Evolutionary conservation across 164 flowering plant species (phyloP), one percentile per base, ranked within the genome.

Genomic region (Vitis cinerea): DNA sequence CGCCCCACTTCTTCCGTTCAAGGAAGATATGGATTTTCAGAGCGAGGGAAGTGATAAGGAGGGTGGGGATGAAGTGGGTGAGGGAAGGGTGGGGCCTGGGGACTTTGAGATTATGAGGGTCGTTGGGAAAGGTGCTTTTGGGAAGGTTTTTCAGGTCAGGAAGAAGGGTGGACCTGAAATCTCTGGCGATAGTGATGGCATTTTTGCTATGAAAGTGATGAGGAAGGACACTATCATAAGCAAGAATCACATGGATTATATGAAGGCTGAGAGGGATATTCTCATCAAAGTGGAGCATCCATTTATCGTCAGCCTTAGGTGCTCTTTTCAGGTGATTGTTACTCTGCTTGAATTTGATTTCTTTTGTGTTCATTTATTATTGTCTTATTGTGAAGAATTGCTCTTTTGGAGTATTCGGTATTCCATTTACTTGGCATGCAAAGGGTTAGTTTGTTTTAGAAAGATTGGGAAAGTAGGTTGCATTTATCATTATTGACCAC

Each of bases 241-340:
- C 84, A 94, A 89, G 84, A 94, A 94, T 66, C 99, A 92, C 79
- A 92, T 88, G 0, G 97, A 91, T 81, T 94, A 94, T 71, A 94
- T 92, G 99, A 92, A 80, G 67, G 96, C 97, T 50, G 97, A 92
- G 87, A 87, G 99, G 77, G 95, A 94, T 78, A 94, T 94, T 71
- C 86, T 92, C 17, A 91, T 97, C n/a, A 90, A 89, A 71, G 87
- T 94, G n/a, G 88, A 76, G 44, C 97, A 94, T 68, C 98, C 99
- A 5, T 94, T 92, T 48, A 83, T 94, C 66, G 97, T 94, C 55
- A 97, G 81, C 77, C 98, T 94, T 63, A 75, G 94, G 14, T 92
- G 86, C 78, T 94, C 99, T 30, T 94, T 94, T 72, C 99, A 94
- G 94, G 98, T 94, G 69, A 50, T 11, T 23, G 23, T 13, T n/a